Evolutionary conservation across 2,329 filamentous ascomycete species (phyloP), one percentile per base, ranked within the genome.

Genomic region (Capronia coronata): DNA sequence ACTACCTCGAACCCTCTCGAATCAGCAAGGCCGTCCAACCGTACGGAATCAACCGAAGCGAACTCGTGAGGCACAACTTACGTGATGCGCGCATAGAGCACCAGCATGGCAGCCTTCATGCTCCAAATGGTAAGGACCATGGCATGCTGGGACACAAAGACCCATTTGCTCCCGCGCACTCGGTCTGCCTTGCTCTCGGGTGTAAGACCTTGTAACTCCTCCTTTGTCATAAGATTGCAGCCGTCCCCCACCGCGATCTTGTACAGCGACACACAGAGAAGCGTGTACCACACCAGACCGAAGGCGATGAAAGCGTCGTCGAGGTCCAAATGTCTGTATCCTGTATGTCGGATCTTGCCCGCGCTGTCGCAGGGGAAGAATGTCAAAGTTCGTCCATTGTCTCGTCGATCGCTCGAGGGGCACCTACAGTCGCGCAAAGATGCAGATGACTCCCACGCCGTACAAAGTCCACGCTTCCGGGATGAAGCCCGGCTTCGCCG

Each of bases 91-190:
- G 66, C 63, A 61, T 76, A 77, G 59, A 79, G 75, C 32, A 76
- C 65, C 56, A 78, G 63, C 61, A 79, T 69, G 58, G 75, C 77
- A 19, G 70, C 65, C 55, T 79, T 80, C 55, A 76, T 67, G 13
- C 70, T 62, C 75, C 76, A 80, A 25, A 70, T 62, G 2, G 65
- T 63, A n/a, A 79, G 68, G 14, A 82, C 68, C 67, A 85, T 83
- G 59, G 76, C 74, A 64, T 82, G 71, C 56, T 84, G 80, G 2
- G 78, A 75, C 7, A 81, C 74, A 30, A 82, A 68, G 1, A 82
- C 79, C 68, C 79, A 75, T 69, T 83, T 83, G 39, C 77, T 81
- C 9, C 80, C 80, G 30, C 63, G 66, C 0, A 68, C 62, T 42
- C 77, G 68, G 25, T 70, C 65, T 2, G 55, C 58, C 40, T 73